Evolutionary conservation across 495 filamentous ascomycete genomes (phyloP).

Genomic region (Aspergillus conjunctus): DNA sequence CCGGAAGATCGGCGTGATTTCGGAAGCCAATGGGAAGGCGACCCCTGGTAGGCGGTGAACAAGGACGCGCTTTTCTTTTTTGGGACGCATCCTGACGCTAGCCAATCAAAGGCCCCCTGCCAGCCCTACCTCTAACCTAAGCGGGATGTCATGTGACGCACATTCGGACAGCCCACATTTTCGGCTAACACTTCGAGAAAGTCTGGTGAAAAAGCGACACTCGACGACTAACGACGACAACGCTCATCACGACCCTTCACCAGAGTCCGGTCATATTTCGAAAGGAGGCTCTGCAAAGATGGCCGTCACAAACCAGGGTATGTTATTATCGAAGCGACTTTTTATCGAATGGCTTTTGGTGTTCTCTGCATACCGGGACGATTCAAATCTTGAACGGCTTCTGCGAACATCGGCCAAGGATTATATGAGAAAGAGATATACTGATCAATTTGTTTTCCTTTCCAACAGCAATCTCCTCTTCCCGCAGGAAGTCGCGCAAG

Average conservation of each 20-base stretch:
- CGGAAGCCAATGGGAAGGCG: background rate
- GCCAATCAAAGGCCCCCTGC: constrained; percentile 28
- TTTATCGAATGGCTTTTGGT: background rate
- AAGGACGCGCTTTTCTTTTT: background rate
- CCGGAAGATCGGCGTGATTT: background rate
- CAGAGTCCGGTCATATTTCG: constrained; percentile 36
- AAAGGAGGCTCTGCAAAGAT: constrained; percentile 41
- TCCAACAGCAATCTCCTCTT: constrained; percentile 69
- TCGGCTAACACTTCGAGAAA: constrained; percentile 32
- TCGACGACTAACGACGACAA: constrained; percentile 43
- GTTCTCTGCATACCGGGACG: constrained; percentile 3
- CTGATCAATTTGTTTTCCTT: constrained; percentile 38
- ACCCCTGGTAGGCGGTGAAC: constrained; percentile 11
- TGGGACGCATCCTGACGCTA: background rate
- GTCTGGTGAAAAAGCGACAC: constrained; percentile 29
- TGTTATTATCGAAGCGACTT: constrained; percentile 22
- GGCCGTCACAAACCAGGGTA: constrained; percentile 45
- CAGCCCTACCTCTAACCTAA: constrained; percentile 29
- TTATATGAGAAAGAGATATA: background rate
- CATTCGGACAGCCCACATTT: constrained; percentile 31
- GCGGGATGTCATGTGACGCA: constrained; percentile 48
- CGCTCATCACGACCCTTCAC: constrained; percentile 32
- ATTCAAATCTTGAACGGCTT: background rate
- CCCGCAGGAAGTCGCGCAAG: constrained; percentile 96
- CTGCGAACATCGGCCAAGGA: background rate